These are phyloP conservation scores for Goffeauzyma gilvescens DNA, from an alignment of 768 basidiomycete genomes.

Conservation along the genomic window DNA sequence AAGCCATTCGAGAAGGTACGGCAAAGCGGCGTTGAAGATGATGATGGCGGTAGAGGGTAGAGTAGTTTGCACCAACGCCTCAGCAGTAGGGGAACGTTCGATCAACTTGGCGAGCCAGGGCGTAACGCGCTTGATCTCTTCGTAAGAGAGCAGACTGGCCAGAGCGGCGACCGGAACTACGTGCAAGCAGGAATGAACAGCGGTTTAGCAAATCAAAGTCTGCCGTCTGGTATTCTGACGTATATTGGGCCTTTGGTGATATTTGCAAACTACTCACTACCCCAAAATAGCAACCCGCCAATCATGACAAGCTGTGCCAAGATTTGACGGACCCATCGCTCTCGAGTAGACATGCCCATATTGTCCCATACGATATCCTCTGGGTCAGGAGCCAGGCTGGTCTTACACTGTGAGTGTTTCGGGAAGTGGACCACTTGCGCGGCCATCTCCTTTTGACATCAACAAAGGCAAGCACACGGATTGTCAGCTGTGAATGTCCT, in stretches of 20 bases:
- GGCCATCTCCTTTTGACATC: slow-evolving; percentile 52
- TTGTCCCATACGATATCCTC: slow-evolving; percentile 91
- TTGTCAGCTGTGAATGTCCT: too few species aligned
- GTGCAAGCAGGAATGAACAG: neutral
- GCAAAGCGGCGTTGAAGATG: slow-evolving; percentile 66
- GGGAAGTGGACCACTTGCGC: slow-evolving; percentile 64
- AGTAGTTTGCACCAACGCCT: slow-evolving; percentile 83
- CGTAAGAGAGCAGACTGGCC: slow-evolving; percentile 70
- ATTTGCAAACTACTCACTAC: slow-evolving; percentile 29
- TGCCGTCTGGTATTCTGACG: slow-evolving; percentile 2
- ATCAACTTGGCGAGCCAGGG: slow-evolving; percentile 78
- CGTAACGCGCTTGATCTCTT: slow-evolving; percentile 73
- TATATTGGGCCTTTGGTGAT: neutral
- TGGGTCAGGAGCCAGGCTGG: slow-evolving; percentile 71
- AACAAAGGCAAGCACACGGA: slow-evolving; percentile 2
- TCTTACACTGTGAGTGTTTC: slow-evolving; percentile 46
- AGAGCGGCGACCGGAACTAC: slow-evolving; percentile 66
- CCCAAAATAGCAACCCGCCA: slow-evolving; percentile 72
- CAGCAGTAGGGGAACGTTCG: slow-evolving; percentile 45
- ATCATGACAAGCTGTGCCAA: slow-evolving; percentile 45
- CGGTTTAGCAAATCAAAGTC: neutral
- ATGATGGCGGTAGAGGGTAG: slow-evolving; percentile 81
- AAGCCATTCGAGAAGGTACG: slow-evolving; percentile 70
- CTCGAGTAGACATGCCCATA: slow-evolving; percentile 47
- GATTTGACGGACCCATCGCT: slow-evolving; percentile 47